A percentile compares a stretch with the other conserved stretches of the same genome.
phyloP scores from a whole-genome alignment of 1,284 basidiomycete genomes.

The Phaffia rhodozyma region DNA sequence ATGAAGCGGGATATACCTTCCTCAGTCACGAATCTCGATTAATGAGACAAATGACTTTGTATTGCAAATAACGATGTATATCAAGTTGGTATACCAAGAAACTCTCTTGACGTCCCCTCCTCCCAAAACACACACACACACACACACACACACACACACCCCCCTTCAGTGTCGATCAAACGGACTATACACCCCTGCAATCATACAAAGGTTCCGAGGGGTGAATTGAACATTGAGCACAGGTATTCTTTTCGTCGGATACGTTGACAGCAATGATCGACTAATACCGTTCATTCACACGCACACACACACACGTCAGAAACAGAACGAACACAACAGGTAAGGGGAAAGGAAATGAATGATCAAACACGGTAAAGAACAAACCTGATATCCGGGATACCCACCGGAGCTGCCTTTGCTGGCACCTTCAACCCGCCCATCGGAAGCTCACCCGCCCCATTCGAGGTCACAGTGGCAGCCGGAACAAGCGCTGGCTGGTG shows the following conservation, averaged over 20 bases:
- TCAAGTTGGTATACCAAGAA: no score
- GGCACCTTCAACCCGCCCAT: conserved; percentile 35
- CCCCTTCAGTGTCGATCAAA: background rate
- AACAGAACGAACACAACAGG: conserved; percentile 6
- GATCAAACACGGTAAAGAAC: conserved; percentile 12
- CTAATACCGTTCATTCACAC: conserved; percentile 37
- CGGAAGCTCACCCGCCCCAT: conserved; percentile 23
- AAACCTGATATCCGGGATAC: conserved; percentile 5
- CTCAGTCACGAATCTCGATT: no score
- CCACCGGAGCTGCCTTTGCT: conserved; percentile 42
- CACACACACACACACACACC: no score
- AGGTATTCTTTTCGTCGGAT: conserved; percentile 90
- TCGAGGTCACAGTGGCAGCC: background rate
- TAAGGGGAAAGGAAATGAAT: conserved; percentile 8
- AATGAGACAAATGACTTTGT: no score
- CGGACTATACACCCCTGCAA: conserved; percentile 9
- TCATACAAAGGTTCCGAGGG: conserved; percentile 63
- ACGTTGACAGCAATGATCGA: conserved; percentile 77
- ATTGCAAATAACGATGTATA: no score
- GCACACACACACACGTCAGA: conserved; percentile 14
- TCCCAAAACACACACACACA: no score
- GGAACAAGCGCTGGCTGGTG: background rate
- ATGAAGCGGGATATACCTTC: no score
- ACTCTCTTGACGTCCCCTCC: no score
- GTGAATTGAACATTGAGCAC: conserved; percentile 88